These are phyloP conservation scores for Apiospora rasikravindrae DNA, from an alignment of 2,329 filamentous ascomycete genomes.

Conservation along the genomic window DNA sequence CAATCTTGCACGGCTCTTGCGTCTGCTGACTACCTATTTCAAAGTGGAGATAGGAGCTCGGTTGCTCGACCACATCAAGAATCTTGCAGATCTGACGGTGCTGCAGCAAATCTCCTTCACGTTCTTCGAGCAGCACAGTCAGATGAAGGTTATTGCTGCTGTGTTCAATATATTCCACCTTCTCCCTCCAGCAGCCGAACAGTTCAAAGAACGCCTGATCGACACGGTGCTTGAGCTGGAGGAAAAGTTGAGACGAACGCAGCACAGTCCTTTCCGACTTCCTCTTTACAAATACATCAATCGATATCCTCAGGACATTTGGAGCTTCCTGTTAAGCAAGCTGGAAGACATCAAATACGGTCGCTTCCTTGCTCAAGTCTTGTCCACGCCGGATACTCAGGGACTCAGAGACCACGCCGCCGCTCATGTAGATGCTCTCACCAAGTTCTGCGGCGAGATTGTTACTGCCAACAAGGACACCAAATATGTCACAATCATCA, in stretches of 20 bases:
- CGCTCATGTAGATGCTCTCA: conserved; percentile 73
- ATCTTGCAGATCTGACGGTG: conserved; percentile 79
- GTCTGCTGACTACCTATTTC: conserved; percentile 95
- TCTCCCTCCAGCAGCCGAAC: conserved; percentile 86
- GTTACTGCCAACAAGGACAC: conserved; percentile 72
- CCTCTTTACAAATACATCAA: conserved; percentile 94
- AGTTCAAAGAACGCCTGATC: conserved; percentile 89
- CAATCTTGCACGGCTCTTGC: conserved; percentile 86
- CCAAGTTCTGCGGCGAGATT: conserved; percentile 69
- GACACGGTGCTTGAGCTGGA: conserved; percentile 91
- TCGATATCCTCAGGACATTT: conserved; percentile 87
- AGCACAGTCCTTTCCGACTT: conserved; percentile 87
- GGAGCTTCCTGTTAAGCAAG: conserved; percentile 77
- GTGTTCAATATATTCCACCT: conserved; percentile 98
- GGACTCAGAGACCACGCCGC: conserved; percentile 77
- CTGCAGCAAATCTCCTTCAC: conserved; percentile 93
- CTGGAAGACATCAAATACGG: conserved; percentile 88
- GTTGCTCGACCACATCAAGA: conserved; percentile 91
- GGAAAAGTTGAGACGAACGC: conserved; percentile 80
- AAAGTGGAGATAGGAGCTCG: conserved; percentile 96
- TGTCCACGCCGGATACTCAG: conserved; percentile 76
- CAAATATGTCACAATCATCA: conserved; percentile 73
- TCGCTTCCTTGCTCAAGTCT: conserved; percentile 86
- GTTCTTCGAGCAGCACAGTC: conserved; percentile 87
- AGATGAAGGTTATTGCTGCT: conserved; percentile 93